Conservation (phyloP, 495 filamentous ascomycete species). For the Barbatosphaeria neglecta region DNA sequence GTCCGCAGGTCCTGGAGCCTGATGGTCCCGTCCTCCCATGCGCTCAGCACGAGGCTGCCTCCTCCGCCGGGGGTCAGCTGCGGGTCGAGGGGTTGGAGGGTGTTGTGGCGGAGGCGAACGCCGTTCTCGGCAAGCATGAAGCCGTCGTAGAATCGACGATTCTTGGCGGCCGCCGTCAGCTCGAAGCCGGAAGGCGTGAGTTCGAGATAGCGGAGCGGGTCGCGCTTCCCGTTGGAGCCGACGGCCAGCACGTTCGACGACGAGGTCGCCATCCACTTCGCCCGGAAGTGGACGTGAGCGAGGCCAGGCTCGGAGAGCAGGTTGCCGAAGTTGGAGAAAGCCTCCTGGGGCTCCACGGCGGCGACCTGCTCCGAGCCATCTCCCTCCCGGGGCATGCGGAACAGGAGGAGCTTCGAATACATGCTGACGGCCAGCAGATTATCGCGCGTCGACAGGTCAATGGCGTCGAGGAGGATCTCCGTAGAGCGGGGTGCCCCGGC, state of each 20-base stretch:
- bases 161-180: conserved; percentile 14
- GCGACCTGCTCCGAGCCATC: too few species aligned
- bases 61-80: conserved; percentile 12
- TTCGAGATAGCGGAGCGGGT: conserved; percentile 27
- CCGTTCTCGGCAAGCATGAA: conserved; percentile 9
- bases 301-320: conserved; percentile 10
- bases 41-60: conserved; percentile 28
- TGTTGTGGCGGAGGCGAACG: conserved; percentile 17
- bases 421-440: too few species aligned
- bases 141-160: background rate
- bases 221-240: too few species aligned
- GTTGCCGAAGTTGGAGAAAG: conserved; percentile 7
- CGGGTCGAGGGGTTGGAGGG: conserved; percentile 25
- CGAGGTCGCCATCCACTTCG: conserved; percentile 31
- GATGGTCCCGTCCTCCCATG: conserved; percentile 34
- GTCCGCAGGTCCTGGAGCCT: conserved; percentile 34
- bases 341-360: too few species aligned
- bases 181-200: conserved; percentile 25
- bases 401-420: too few species aligned
- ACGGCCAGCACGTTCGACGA: too few species aligned
- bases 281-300: conserved; percentile 15
- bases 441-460: conserved; percentile 23
- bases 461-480: too few species aligned
- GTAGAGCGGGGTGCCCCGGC: background rate
- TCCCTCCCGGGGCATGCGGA: too few species aligned